Evolutionary conservation across 306 rosid genomes (phyloP), one percentile per base, ranked within the genome.

Genomic region (Vicia villosa): DNA sequence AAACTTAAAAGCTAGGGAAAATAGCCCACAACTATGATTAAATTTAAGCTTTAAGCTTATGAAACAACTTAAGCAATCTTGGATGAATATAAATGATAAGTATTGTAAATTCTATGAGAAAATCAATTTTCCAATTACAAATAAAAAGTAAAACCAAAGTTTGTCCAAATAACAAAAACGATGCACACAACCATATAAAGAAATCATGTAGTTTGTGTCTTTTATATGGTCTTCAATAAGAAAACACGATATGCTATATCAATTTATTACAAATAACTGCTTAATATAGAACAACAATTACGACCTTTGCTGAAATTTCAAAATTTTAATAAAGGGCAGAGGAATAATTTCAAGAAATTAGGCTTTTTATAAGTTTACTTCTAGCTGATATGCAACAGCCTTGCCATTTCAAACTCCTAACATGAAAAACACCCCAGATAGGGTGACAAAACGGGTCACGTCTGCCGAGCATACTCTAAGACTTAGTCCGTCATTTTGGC

Each of bases 11-110:
- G 58, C 7, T 34, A 19, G 49, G 38, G 32, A 61, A 36, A 57
- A 16, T 4, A 49, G 26, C n/a, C 15, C 20, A 41, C 3, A 59
- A 42, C 9, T 8, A 28, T 14, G 28, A 63, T 28, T 55, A 15
- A 63, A 57, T 30, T 70, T 28, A 43, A 70, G 45, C 36, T 64
- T 64, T 64, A 15, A 63, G 55, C 58, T 42, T 63, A n/a, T 24
- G 28, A 24, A 1, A 24, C 28, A 24, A 24, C 28, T 24, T 24
- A 1, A 24, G 28, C 28, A 24, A 24, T 24, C 28, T 24, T 24
- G 28, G 28, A 24, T 24, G 28, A 24, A 24, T 24, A 24, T 2
- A 24, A 24, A 24, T 24, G 28, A 24, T 24, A 1, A 24, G 3
- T 3, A 24, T 24, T 24, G 28, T 24, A 24, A 24, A 24, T 24